Evolutionary conservation across 73 alveolate genomes (phyloP), one percentile per base, ranked within the genome.

Genomic region (Paramecium caudatum): DNA sequence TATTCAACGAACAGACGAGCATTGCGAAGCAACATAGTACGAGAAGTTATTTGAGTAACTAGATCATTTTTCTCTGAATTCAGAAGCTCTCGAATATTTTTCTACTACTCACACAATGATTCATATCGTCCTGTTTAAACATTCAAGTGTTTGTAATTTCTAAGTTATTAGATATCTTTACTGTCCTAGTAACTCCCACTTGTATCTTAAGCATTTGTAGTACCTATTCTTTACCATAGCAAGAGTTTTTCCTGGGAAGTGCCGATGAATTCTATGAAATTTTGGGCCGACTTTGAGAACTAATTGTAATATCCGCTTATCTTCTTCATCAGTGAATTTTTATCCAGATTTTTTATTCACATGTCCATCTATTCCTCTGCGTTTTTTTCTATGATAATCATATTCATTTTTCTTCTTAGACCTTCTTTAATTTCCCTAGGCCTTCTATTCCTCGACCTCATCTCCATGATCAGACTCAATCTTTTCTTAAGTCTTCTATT

Each of bases 201-300:
- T 33, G 25, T 30, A 69, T 12, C 86, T 36, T 5, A 69, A 34
- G 25, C 37, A 21, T 21, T 69, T 69, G 25, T 69, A 69, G 37
- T 69, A 69, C 13, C 86, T 36, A 37, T 69, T 69, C 62, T 69
- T 69, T 16, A 69, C 86, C 86, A 69, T 69, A 13, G 86, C 86
- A 61, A 69, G 27, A 6, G 86, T 69, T 69, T 69, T 69, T 10
- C 86, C 86, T 3, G 63, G 63, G 37, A 69, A 69, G 27, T 33
- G 62, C 37, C 45, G 12, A 19, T 69, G 86, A 15, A 69, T 69
- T 62, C 37, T 69, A 34, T 69, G 37, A 37, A 69, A 69, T 33
- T 69, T 69, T 13, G 86, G 86, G 16, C 86, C 86, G 5, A 30
- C 25, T 34, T 34, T 69, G 39, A 69, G 37, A 16, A 69, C 86